Base-by-base conservation (phyloP, 371 early-diverging fungal genomes). In the Encephalitozoon romaleae region DNA sequence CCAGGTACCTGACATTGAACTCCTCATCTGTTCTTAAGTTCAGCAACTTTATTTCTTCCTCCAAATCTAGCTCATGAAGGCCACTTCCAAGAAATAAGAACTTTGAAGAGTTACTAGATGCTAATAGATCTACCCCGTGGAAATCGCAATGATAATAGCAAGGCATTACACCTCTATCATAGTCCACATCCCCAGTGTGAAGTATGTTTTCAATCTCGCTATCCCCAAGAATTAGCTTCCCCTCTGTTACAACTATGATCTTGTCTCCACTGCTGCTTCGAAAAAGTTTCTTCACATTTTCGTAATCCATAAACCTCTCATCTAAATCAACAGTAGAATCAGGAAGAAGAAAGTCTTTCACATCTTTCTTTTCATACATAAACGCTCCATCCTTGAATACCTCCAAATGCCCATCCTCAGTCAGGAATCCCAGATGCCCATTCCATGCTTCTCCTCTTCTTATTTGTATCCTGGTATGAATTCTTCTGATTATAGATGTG, bases 131-230 rank as follows among this genome's bases (percentile, higher is more conserved):
- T 2, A 28, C 51, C n/a, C 49, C 53, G 5, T 70, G 32, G 38
- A 70, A 25, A 25, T 53, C 23, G 41, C 70, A 70, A 12, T 52
- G 23, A 25, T 70, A 70, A n/a, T 70, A 70, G 43, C 52, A 70
- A 0, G 26, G 34, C 25, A n/a, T 34, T n/a, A 2, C 1, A 34
- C 15, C 41, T 32, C 51, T 47, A 15, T 68, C 47, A 21, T 47
- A 68, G 4, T 70, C 70, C 32, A 70, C 15, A 54, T 70, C 70
- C 11, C 54, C 39, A 18, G 23, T 53, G 3, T 49, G 41, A 23
- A 70, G 28, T 54, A n/a, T 38, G 26, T 70, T 70, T 8, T 49
- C 70, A 52, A 25, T 15, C 25, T 51, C 54, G 18, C 1, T 18
- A 0, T 32, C 12, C 38, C 49, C 49, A 42, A 25, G 53, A 2